phyloP scores from a whole-genome alignment of 1,284 basidiomycete species.

The Mycena sp. region DNA sequence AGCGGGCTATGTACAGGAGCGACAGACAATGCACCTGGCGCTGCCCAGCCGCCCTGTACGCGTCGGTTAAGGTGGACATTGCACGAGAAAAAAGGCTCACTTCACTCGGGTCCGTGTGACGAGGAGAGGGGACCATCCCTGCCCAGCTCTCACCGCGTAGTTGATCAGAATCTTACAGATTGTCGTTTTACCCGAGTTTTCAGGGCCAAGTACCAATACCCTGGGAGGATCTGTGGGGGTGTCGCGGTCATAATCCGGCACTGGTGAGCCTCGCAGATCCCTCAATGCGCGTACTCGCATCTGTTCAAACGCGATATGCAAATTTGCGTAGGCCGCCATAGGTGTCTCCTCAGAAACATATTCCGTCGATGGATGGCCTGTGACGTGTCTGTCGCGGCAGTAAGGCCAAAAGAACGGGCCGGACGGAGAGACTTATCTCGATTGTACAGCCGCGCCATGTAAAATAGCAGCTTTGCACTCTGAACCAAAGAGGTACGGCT shows the following conservation, averaged over 20 bases:
- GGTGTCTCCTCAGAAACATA: constrained; percentile 96
- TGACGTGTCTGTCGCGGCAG: constrained; percentile 60
- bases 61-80: constrained; percentile 12
- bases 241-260: constrained; percentile 55
- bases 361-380: constrained; percentile 87
- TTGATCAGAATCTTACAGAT: constrained; percentile 91
- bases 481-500: constrained; percentile 81
- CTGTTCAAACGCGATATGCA: constrained; percentile 93
- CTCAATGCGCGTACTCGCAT: constrained; percentile 86
- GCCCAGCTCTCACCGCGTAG: constrained; percentile 84
- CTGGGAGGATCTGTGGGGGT: constrained; percentile 76
- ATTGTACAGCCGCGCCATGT: constrained; percentile 90
- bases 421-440: constrained; percentile 73
- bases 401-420: constrained; percentile 30
- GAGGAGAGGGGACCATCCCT: constrained; percentile 85
- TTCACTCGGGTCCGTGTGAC: constrained; percentile 89
- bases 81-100: constrained; percentile 53
- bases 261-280: constrained; percentile 64
- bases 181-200: constrained; percentile 93
- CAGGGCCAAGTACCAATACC: constrained; percentile 91
- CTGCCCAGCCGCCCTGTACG: constrained; percentile 81
- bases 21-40: constrained; percentile 90
- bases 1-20: constrained; percentile 80
- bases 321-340: constrained; percentile 87
- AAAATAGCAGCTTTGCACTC: constrained; percentile 92